These are phyloP conservation scores for Globisporangium spiculum DNA, from an alignment of 352 stramenopile species.

Conservation along the genomic window DNA sequence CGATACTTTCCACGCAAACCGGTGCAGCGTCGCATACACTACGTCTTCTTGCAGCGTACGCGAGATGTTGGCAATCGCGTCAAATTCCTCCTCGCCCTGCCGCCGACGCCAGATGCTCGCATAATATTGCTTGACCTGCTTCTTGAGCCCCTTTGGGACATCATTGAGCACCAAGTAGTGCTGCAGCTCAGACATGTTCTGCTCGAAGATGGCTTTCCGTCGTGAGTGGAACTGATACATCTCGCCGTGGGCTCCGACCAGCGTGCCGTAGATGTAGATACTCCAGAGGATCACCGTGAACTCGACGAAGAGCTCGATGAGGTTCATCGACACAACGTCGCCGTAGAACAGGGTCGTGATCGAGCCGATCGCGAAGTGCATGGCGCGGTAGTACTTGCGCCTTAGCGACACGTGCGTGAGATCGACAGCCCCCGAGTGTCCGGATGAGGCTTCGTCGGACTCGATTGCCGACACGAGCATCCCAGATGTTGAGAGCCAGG, in stretches of 20 bases:
- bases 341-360: constrained; percentile 74
- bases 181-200: constrained; percentile 61
- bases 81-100: constrained; percentile 53
- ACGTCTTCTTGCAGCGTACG: constrained; percentile 58
- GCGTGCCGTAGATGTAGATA: constrained; percentile 71
- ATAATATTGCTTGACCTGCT: constrained; percentile 75
- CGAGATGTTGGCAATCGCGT: constrained; percentile 43
- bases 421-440: constrained; percentile 17
- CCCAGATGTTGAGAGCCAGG: constrained; percentile 55
- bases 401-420: constrained; percentile 31
- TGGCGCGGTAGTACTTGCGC: constrained; percentile 63
- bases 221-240: constrained; percentile 43
- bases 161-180: constrained; percentile 71
- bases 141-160: constrained; percentile 59
- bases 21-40: constrained; percentile 44
- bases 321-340: constrained; percentile 68
- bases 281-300: constrained; percentile 53
- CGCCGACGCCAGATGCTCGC: constrained; percentile 52
- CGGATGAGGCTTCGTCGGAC: not conserved
- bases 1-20: constrained; percentile 47
- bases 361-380: constrained; percentile 60
- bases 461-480: constrained; percentile 39
- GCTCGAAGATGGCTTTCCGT: constrained; percentile 55
- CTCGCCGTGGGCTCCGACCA: constrained; percentile 59
- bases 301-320: constrained; percentile 54